Percentiles rank a stretch among this genome's conserved stretches.
phyloP scores from a whole-genome alignment of 2,329 filamentous ascomycete species.

The Rosellinia necatrix region DNA sequence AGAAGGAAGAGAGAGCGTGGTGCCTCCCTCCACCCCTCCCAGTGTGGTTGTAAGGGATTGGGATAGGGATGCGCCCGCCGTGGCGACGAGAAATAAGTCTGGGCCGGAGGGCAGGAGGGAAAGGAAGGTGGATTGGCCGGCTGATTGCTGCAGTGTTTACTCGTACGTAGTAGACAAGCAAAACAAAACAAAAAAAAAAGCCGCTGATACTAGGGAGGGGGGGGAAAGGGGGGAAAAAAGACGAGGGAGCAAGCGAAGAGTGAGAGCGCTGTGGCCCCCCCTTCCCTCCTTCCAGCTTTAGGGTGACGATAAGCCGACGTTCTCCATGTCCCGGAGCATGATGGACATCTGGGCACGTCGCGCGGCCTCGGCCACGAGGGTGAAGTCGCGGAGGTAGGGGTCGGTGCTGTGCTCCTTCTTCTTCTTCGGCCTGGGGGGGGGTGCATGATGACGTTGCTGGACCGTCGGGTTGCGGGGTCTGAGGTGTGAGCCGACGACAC shows the following conservation, averaged over 20 bases:
- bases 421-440: constrained; percentile 32
- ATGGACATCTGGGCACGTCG: constrained; percentile 91
- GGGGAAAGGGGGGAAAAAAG: neutral
- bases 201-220: too few relatives aligned
- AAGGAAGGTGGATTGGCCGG: too few relatives aligned
- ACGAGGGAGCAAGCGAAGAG: too few relatives aligned
- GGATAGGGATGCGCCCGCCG: too few relatives aligned
- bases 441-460: constrained; percentile 32
- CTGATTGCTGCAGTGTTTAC: too few relatives aligned
- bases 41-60: too few relatives aligned
- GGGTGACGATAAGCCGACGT: constrained; percentile 60
- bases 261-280: too few relatives aligned
- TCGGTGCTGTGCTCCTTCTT: constrained; percentile 48
- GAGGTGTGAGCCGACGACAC: constrained; percentile 19
- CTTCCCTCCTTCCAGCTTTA: neutral
- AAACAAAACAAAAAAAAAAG: too few relatives aligned
- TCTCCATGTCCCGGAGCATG: constrained; percentile 83
- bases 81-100: too few relatives aligned
- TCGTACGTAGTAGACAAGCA: too few relatives aligned
- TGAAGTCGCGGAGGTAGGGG: constrained; percentile 77
- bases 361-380: constrained; percentile 86
- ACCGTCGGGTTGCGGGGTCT: constrained; percentile 25
- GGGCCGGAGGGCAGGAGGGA: too few relatives aligned
- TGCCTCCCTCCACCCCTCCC: too few relatives aligned
- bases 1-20: constrained; percentile 7